Percentiles rank a stretch among this genome's conserved stretches.
Evolutionary conservation across 2,329 filamentous ascomycete genomes (phyloP).

Genomic region (Ophiosphaerella herpotricha): DNA sequence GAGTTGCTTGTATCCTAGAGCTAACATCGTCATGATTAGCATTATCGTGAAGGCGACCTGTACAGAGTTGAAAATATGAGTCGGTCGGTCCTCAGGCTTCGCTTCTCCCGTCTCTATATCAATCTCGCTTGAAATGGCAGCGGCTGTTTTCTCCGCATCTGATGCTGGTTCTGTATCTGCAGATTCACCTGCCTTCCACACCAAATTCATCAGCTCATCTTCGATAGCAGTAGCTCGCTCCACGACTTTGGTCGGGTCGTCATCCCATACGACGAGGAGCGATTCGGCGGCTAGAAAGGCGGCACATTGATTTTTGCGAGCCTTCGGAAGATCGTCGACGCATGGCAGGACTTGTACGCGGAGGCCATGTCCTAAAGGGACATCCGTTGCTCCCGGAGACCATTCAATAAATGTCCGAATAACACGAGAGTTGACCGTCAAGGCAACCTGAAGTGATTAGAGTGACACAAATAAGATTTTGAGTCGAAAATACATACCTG

Average conservation of each 20-base stretch:
- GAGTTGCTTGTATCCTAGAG: conserved; percentile 71
- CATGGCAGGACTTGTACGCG: conserved; percentile 67
- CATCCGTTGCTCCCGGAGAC: conserved; percentile 73
- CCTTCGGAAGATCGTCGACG: conserved; percentile 61
- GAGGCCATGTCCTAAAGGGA: conserved; percentile 77
- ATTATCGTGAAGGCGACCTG: conserved; percentile 70
- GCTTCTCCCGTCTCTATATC: conserved; percentile 74
- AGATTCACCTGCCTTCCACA: conserved; percentile 59
- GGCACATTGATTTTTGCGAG: conserved; percentile 78
- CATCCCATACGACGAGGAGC: conserved; percentile 80
- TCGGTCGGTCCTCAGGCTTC: conserved; percentile 66
- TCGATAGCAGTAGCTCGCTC: conserved; percentile 73
- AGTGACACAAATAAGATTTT: neutral
- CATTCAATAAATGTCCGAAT: conserved; percentile 78
- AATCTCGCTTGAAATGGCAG: conserved; percentile 54
- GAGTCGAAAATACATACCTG: conserved; percentile 55
- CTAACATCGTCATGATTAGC: conserved; percentile 68
- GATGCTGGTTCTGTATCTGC: conserved; percentile 48
- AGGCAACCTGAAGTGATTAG: conserved; percentile 63
- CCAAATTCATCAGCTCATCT: conserved; percentile 74
- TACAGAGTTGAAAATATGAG: conserved; percentile 71
- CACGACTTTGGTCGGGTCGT: conserved; percentile 73
- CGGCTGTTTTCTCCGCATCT: conserved; percentile 66
- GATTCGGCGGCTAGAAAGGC: conserved; percentile 75
- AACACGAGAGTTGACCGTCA: conserved; percentile 80